phyloP scores from a whole-genome alignment of 257 asterid species.

The Nicotiana paniculata region DNA sequence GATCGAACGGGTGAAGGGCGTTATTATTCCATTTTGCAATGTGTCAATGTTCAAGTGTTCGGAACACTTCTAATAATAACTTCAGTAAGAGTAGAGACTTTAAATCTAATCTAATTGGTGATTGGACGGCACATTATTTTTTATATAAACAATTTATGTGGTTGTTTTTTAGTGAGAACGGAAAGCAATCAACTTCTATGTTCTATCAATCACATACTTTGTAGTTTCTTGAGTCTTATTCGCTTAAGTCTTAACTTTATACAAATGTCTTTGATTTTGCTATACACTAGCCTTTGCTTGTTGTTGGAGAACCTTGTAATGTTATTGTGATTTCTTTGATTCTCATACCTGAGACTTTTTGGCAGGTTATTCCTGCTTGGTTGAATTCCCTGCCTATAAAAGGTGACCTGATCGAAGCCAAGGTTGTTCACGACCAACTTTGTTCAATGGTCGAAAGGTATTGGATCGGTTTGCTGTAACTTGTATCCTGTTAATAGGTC shows the following conservation, averaged over 20 bases:
- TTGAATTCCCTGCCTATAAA: conserved; percentile 87
- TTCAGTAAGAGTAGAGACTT: not conserved
- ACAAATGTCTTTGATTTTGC: not conserved
- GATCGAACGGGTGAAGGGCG: not conserved
- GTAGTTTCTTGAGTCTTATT: not conserved
- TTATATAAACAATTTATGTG: not conserved
- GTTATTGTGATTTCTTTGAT: not conserved
- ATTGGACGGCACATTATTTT: not conserved
- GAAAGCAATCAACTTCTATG: not conserved
- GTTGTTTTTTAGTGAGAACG: not conserved
- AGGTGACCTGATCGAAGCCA: conserved; percentile 87
- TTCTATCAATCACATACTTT: not conserved
- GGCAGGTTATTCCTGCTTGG: conserved; percentile 94
- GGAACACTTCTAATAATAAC: not conserved
- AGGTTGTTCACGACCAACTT: conserved; percentile 91
- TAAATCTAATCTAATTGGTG: not conserved
- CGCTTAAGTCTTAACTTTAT: not conserved
- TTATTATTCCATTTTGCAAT: not conserved
- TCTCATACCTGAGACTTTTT: conserved; percentile 1
- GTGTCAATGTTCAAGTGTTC: not conserved
- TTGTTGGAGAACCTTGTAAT: not conserved
- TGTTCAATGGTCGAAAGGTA: conserved; percentile 95
- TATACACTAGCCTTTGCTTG: not conserved
- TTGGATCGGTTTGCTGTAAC: not conserved
- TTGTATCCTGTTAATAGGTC: not conserved